A percentile compares a stretch with the other conserved stretches of the same genome.
phyloP scores from a whole-genome alignment of 805 yeast species.

The Kodamaea sagamina region DNA sequence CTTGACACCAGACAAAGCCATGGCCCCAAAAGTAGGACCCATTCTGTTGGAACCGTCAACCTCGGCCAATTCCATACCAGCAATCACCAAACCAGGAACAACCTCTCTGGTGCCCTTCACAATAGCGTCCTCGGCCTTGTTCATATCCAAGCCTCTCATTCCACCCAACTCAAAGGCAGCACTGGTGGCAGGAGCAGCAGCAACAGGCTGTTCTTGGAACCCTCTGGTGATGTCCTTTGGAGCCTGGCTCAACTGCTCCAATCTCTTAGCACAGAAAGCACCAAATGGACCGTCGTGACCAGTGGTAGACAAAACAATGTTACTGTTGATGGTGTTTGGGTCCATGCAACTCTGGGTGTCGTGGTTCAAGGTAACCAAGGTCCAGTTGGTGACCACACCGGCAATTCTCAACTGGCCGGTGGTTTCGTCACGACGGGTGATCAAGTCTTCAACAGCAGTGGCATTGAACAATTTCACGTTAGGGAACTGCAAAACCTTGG shows the following conservation, averaged over 20 bases:
- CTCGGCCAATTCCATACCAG: slow-evolving; percentile 80
- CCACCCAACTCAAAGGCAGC: slow-evolving; percentile 49
- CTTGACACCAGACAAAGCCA: slow-evolving; percentile 76
- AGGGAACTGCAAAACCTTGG: slow-evolving; percentile 69
- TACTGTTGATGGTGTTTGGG: slow-evolving; percentile 71
- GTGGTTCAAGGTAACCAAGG: slow-evolving; percentile 73
- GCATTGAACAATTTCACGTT: slow-evolving; percentile 79
- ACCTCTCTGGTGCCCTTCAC: slow-evolving; percentile 69
- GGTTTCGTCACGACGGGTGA: slow-evolving; percentile 61
- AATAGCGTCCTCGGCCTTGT: slow-evolving; percentile 72
- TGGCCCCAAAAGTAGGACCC: slow-evolving; percentile 86
- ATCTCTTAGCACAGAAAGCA: slow-evolving; percentile 73
- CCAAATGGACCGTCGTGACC: slow-evolving; percentile 88
- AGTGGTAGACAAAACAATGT: slow-evolving; percentile 67
- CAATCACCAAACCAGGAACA: slow-evolving; percentile 64
- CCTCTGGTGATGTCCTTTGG: slow-evolving; percentile 46
- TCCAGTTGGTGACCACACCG: slow-evolving; percentile 85
- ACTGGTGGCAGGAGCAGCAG: slow-evolving; percentile 17
- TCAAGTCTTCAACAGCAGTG: slow-evolving; percentile 77
- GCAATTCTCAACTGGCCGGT: slow-evolving; percentile 65
- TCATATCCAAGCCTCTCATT: slow-evolving; percentile 81
- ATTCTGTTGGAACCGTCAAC: slow-evolving; percentile 77
- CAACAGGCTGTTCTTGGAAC: slow-evolving; percentile 15
- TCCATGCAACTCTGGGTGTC: slow-evolving; percentile 81
- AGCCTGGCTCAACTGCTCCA: slow-evolving; percentile 38